Evolutionary conservation across 805 yeast genomes (phyloP).

Genomic region (Barnettozyma siamensis): DNA sequence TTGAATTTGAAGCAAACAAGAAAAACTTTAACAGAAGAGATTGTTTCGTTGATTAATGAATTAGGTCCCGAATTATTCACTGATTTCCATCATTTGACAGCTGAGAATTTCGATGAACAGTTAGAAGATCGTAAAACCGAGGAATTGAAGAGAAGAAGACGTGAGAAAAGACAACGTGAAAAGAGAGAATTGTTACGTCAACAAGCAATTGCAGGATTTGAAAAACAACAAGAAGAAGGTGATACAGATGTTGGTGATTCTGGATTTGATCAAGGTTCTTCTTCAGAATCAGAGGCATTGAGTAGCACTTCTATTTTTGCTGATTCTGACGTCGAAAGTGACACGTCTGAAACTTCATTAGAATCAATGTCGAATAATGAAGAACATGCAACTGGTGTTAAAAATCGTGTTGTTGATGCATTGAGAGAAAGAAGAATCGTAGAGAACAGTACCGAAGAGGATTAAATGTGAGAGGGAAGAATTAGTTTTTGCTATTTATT

Average conservation of each 20-base stretch:
- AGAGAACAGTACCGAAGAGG: slow-evolving; percentile 1
- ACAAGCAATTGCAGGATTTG: slow-evolving; percentile 1
- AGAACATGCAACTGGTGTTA: slow-evolving; percentile 20
- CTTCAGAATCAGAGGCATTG: slow-evolving; percentile 39
- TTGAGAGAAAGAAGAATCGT: slow-evolving; percentile 24
- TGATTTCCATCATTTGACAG: slow-evolving; percentile 56
- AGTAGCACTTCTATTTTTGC: slow-evolving; percentile 38
- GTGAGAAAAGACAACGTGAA: slow-evolving; percentile 23
- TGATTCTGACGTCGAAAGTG: slow-evolving; percentile 30
- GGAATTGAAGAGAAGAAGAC: slow-evolving; percentile 33
- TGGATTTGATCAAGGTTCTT: slow-evolving; percentile 3
- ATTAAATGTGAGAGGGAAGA: no score
- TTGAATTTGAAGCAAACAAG: slow-evolving; percentile 57
- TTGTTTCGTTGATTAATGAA: slow-evolving; percentile 73
- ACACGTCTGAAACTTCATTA: slow-evolving; percentile 26
- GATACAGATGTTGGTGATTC: no score
- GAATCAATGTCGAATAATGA: slow-evolving; percentile 10
- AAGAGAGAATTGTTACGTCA: slow-evolving; percentile 7
- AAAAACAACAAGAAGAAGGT: no score
- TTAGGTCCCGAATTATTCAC: slow-evolving; percentile 84
- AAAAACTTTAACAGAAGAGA: slow-evolving; percentile 56
- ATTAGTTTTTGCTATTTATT: not conserved
- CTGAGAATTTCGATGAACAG: slow-evolving; percentile 24
- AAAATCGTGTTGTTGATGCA: slow-evolving; percentile 23
- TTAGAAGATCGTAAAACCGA: slow-evolving; percentile 32